Evolutionary conservation across 495 filamentous ascomycete species (phyloP), one percentile per base, ranked within the genome.

Genomic region (Podospora anserina): DNA sequence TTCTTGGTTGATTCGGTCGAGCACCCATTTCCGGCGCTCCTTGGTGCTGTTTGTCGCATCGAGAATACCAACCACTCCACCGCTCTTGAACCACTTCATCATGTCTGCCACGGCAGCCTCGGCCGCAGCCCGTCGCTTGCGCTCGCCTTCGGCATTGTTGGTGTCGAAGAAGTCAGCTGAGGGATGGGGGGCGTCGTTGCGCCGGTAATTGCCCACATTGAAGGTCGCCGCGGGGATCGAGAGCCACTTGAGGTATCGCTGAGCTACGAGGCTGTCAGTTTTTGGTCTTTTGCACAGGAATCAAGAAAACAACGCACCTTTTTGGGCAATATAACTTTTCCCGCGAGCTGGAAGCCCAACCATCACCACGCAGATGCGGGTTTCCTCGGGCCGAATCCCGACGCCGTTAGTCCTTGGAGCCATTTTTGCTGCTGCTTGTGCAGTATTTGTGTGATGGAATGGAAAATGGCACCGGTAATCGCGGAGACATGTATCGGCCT

Each of bases 291-390:
- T 19, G 55, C n/a, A 19, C 3, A 7, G 54, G 4, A 61, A 61
- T 16, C 18, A 62, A 34, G 30, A 60, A 64, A 58, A 59, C 26
- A 63, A 75, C 83, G 72, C 83, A 97, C 95, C 94, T 84, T 97
- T 97, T 74, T 95, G 92, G 49, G 95, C 94, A 74, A 99, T 98
- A 73, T 97, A 89, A 79, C 91, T 95, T 85, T 99, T 99, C 75
- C 95, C 95, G 64, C 95, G 86, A 66, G 95, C 95, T 55, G 95
- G 95, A 69, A 99, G 83, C 56, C 95, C 95, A 61, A 99, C 95
- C 95, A 99, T 97, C 65, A 98, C 91, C n/a, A 99, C 94, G 74
- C 93, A 97, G 78, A 99, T 96, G 75, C 90, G 91, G 34, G 91
- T 93, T 73, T 97, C 92, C 82, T 97, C 95, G 69, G 91, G 91